Conservation (phyloP, 208 protist genomes). For the Blastocrithidia nonstop region DNA sequence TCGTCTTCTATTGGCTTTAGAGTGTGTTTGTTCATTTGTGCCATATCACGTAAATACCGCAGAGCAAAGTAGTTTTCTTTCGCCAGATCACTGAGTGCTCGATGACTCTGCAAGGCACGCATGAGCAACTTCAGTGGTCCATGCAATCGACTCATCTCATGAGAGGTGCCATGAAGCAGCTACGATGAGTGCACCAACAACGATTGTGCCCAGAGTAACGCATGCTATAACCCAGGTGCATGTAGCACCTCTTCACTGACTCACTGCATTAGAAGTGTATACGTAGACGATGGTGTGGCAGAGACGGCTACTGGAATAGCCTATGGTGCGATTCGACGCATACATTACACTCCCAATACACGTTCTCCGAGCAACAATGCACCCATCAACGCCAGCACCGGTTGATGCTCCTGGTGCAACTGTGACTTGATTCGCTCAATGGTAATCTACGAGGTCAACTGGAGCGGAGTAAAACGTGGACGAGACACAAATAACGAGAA, state of each 20-base stretch:
- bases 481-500: constrained; percentile 66
- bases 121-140: constrained; percentile 57
- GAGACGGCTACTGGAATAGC: constrained; percentile 73
- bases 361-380: constrained; percentile 66
- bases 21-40: constrained; percentile 35
- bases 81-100: constrained; percentile 38
- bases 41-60: constrained; percentile 66
- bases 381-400: constrained; percentile 60
- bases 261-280: constrained; percentile 54
- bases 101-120: constrained; percentile 46
- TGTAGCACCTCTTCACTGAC: constrained; percentile 66
- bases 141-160: neutral
- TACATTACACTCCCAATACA: constrained; percentile 56
- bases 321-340: constrained; percentile 54
- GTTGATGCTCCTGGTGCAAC: constrained; percentile 27
- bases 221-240: constrained; percentile 46
- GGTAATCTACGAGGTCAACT: constrained; percentile 49
- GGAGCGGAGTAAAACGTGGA: constrained; percentile 70
- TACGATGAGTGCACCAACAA: constrained; percentile 59
- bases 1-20: constrained; percentile 14
- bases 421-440: constrained; percentile 34
- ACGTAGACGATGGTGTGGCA: constrained; percentile 45
- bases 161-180: constrained; percentile 4
- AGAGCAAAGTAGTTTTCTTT: constrained; percentile 81
- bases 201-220: constrained; percentile 74